Base-by-base conservation (phyloP, 495 filamentous ascomycete species). In the Patellaria atrata region DNA sequence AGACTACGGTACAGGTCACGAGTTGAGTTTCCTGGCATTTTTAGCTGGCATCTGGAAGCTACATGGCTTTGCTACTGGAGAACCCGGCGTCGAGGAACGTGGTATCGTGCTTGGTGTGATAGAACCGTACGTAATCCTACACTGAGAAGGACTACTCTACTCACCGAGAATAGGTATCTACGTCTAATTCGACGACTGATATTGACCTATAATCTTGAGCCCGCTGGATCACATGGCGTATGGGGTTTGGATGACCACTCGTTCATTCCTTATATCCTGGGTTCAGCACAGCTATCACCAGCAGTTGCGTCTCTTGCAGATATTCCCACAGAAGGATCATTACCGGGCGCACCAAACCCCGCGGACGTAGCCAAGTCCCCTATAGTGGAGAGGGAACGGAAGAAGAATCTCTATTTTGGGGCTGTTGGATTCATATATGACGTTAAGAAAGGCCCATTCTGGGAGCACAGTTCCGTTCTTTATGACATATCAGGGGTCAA, bases 351-450 rank as follows among this genome's bases (percentile, higher is more conserved):
- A 1, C 83, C 87, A 1, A 67, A 76, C 30, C 75, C 85, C 1
- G 54, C 58, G 4, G 71, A 73, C 37, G 70, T 94, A 3, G 63
- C 69, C 8, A 85, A 84, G 43, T 47, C 61, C 2, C 58, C 57
- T 16, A 54, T 71, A 11, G 85, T 93, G 19, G 66, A 80, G 27
- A 59, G 65, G 26, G 73, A 85, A 52, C 64, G 82, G 34, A 62
- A 64, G 33, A 61, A 47, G 10, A 94, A 94, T 55, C 70, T 99
- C 64, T 99, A 99, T 56, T 99, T 94, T 63, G 77, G 76, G n/a
- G 91, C 89, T n/a, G 70, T 99, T 42, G 86, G 82, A 6, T 99
- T 99, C 60, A 94, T 99, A 50, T 79, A 94, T 53, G 91, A 96
- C 59, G 89, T 99, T 33, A 99, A 99, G 55, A 83, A 64, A 35